Conservation (phyloP, 202 grass and related monocot genomes). For the Cymbopogon flexuosus region DNA sequence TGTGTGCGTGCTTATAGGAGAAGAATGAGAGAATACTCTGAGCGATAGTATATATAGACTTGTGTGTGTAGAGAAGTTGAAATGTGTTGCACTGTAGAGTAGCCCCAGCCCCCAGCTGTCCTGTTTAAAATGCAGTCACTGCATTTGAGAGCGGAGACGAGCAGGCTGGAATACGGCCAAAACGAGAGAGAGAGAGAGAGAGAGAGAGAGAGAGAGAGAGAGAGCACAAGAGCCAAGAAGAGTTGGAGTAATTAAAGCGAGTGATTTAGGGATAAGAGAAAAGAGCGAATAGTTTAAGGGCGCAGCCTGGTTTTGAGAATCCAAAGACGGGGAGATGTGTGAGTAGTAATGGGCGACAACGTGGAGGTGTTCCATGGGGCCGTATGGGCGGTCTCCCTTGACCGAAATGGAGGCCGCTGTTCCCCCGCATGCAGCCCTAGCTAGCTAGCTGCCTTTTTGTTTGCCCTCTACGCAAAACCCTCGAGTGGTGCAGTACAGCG, state of each 20-base stretch:
- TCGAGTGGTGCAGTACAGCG: neutral
- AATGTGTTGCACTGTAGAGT: too few relatives aligned
- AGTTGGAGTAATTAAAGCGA: conserved; percentile 41
- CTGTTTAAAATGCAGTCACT: neutral
- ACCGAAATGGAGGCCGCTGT: conserved; percentile 45
- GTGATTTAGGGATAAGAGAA: conserved; percentile 40
- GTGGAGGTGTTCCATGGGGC: conserved; percentile 44
- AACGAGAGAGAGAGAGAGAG: neutral
- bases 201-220: neutral
- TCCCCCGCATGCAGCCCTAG: conserved; percentile 37
- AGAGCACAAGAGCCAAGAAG: conserved; percentile 32
- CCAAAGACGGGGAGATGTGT: conserved; percentile 19
- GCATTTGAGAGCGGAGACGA: conserved; percentile 10
- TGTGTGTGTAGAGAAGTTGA: too few relatives aligned
- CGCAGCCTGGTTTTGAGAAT: conserved; percentile 24
- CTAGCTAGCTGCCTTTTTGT: conserved; percentile 26
- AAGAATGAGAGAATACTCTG: conserved; percentile 33
- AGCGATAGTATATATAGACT: conserved; percentile 24
- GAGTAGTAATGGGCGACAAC: conserved; percentile 51
- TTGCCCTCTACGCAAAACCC: conserved; percentile 39
- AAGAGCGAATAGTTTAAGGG: conserved; percentile 15
- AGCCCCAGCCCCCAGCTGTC: neutral
- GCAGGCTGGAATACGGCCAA: conserved; percentile 36
- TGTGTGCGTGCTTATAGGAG: conserved; percentile 25
- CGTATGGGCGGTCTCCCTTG: conserved; percentile 53